Conservation (phyloP, 805 yeast genomes). For the Wickerhamomyces rabaulensis region DNA sequence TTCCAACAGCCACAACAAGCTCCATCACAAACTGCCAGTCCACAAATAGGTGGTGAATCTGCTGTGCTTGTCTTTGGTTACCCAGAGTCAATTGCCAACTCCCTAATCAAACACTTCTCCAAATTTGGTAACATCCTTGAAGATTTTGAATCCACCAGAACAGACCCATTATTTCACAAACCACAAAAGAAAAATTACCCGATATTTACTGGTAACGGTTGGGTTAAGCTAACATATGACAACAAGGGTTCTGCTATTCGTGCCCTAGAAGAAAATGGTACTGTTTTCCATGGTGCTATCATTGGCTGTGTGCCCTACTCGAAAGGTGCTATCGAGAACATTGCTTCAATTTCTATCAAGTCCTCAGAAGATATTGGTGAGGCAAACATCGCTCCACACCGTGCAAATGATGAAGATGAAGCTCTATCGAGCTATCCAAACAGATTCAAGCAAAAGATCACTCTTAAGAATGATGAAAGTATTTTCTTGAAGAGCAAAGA, state of each 20-base stretch:
- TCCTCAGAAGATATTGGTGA: conserved; percentile 46
- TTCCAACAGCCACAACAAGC: background rate
- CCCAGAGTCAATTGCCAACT: conserved; percentile 66
- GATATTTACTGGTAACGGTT: conserved; percentile 76
- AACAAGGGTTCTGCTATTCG: conserved; percentile 70
- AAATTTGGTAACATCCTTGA: conserved; percentile 80
- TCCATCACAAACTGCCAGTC: background rate
- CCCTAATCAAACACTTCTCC: conserved; percentile 65
- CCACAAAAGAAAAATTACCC: conserved; percentile 40
- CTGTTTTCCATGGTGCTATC: conserved; percentile 56
- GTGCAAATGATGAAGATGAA: conserved; percentile 9
- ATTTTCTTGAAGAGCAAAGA: conserved; percentile 28
- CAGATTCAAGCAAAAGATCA: conserved; percentile 25
- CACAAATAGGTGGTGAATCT: conserved; percentile 32
- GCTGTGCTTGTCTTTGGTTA: conserved; percentile 87
- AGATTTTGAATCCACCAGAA: conserved; percentile 47
- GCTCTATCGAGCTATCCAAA: conserved; percentile 8
- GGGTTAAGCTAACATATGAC: conserved; percentile 88
- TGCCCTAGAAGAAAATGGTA: conserved; percentile 82
- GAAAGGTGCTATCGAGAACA: conserved; percentile 53
- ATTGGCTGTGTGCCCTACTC: conserved; percentile 69
- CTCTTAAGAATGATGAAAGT: conserved; percentile 37
- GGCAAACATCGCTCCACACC: conserved; percentile 13
- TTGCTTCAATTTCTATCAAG: conserved; percentile 39
- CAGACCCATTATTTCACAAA: conserved; percentile 21